Evolutionary conservation across 805 yeast genomes (phyloP).

Genomic region (Metahyphopichia silvanorum): DNA sequence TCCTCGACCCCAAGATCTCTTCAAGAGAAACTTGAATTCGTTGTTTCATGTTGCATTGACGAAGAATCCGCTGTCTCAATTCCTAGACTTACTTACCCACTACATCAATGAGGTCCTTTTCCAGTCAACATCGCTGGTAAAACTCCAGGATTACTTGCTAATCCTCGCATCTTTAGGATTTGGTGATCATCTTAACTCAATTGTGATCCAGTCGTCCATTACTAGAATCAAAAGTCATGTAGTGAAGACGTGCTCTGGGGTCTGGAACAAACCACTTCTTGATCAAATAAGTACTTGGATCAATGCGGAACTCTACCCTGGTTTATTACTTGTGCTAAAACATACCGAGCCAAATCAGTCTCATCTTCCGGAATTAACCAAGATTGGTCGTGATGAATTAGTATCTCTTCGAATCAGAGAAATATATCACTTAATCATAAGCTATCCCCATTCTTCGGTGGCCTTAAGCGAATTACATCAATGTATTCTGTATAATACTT

Average conservation of each 20-base stretch:
- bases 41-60: constrained; percentile 19
- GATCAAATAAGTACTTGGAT: constrained; percentile 35
- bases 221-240: constrained; percentile 32
- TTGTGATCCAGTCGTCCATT: constrained; percentile 36
- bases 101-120: constrained; percentile 6
- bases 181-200: constrained; percentile 18
- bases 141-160: constrained; percentile 14
- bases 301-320: constrained; percentile 34
- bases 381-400: constrained; percentile 37
- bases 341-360: constrained; percentile 6
- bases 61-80: constrained; percentile 2
- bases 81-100: constrained; percentile 3
- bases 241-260: constrained; percentile 20
- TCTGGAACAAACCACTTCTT: constrained; percentile 40
- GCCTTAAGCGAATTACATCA: constrained; percentile 58
- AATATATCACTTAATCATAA: constrained; percentile 53
- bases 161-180: constrained; percentile 18
- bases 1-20: constrained; percentile 15
- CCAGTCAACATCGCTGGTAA: constrained; percentile 6
- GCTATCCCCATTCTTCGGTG: constrained; percentile 49
- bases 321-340: constrained; percentile 19
- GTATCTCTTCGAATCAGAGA: constrained; percentile 53
- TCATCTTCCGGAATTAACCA: constrained; percentile 24
- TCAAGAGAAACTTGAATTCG: constrained; percentile 26
- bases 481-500: constrained; percentile 38